Base-by-base conservation (phyloP, 306 rosid species). In the Senna siamea region DNA sequence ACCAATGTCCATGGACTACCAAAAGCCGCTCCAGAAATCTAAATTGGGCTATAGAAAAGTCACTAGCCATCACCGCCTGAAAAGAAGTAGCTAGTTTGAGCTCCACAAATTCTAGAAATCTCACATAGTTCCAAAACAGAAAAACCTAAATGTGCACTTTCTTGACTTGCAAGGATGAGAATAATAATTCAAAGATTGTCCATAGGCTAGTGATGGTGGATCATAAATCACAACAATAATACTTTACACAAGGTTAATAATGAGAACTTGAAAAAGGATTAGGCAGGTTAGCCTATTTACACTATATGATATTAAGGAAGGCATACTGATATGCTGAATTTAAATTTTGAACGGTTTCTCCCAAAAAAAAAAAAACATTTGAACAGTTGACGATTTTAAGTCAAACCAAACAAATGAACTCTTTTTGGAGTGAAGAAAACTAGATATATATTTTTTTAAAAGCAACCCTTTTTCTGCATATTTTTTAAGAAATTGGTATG, bases 31-130 rank as follows among this genome's bases (percentile, higher is more conserved):
- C 99, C 83, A 95, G 70, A 84, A 85, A 92, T 66, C 85, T 95
- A 77, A 95, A 95, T 79, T 95, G 97, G 50, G 98, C 92, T 56
- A 95, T 87, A 62, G 99, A 69, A 76, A 95, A 95, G 77, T 95
- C 99, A 82, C 99, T 95, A 62, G 99, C 98, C 98, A 95, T 95
- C 76, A 95, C 99, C 68, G 99, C 99, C 99, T 95, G 91, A 66
- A 78, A 79, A 74, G 17, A 26, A 83, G 41, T 70, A 54, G 41
- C 61, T 54, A 66, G 79, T 72, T 74, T 66, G 38, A 84, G 85
- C 75, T 76, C 71, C 69, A 74, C 64, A 78, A 53, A 32, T 63
- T 37, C 17, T 26, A 38, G 55, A 70, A 20, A 53, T 37, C 62
- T 40, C n/a, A 66, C 40, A 37, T 37, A 77, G 63, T 76, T 66